These are phyloP conservation scores for Penicillium herquei DNA, from an alignment of 495 filamentous ascomycete genomes.

Conservation along the genomic window DNA sequence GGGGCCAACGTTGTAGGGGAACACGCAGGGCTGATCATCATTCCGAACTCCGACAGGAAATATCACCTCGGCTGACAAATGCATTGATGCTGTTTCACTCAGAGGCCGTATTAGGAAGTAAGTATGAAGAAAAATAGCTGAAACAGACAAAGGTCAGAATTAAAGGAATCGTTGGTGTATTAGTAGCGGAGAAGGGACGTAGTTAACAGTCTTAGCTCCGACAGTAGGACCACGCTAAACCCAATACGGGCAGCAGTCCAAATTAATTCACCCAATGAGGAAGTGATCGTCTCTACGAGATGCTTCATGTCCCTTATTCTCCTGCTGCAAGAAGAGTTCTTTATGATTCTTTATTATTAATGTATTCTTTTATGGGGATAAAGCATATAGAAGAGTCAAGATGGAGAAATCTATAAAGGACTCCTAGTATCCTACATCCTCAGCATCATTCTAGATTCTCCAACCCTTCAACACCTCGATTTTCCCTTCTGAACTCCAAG, in stretches of 20 bases:
- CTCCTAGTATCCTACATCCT: no score
- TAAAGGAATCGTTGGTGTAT: background rate
- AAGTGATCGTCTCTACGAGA: background rate
- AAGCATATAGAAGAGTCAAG: no score
- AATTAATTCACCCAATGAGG: slow-evolving; percentile 3
- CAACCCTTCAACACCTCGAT: background rate
- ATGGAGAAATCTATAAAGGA: background rate
- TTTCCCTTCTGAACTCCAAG: background rate
- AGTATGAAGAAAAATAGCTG: background rate
- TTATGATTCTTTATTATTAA: no score
- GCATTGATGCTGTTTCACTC: background rate
- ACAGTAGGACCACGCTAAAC: background rate
- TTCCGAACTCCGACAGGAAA: background rate
- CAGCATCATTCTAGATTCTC: no score
- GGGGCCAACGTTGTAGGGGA: background rate
- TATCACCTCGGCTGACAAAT: slow-evolving; percentile 1
- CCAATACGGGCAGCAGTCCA: background rate
- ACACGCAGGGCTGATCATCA: background rate
- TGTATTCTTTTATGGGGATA: no score
- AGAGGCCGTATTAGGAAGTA: background rate
- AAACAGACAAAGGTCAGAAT: background rate
- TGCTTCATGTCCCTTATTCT: no score
- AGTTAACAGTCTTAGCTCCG: background rate
- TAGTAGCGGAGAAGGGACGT: background rate
- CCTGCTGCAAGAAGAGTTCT: no score